A percentile compares a stretch with the other conserved stretches of the same genome.
Evolutionary conservation across 208 protist species (phyloP).

Genomic region (Trypanosoma caninum): DNA sequence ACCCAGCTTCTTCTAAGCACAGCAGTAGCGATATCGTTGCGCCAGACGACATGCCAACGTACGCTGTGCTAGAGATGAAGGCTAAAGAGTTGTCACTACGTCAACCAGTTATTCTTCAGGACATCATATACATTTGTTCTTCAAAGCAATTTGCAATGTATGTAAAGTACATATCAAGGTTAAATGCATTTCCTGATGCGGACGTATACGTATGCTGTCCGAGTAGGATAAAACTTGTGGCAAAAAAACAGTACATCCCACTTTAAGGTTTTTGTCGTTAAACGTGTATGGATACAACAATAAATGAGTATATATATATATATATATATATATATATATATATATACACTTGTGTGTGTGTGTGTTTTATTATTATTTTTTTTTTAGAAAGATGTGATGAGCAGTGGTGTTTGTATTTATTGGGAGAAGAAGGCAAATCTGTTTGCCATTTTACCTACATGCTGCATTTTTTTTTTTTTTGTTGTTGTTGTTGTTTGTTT

Average conservation of each 20-base stretch:
- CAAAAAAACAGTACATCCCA: constrained; percentile 47
- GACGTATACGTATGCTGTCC: constrained; percentile 85
- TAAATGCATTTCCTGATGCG: constrained; percentile 65
- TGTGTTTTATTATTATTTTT: too few species aligned
- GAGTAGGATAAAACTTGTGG: constrained; percentile 48
- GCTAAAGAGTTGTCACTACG: constrained; percentile 44
- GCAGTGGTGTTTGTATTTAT: too few species aligned
- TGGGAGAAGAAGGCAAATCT: too few species aligned
- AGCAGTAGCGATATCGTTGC: constrained; percentile 42
- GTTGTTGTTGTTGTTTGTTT: background rate
- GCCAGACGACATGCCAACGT: constrained; percentile 51
- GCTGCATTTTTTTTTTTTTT: constrained; percentile 11
- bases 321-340: constrained; percentile 6
- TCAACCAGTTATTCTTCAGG: constrained; percentile 41
- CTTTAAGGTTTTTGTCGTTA: constrained; percentile 1
- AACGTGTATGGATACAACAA: too few species aligned
- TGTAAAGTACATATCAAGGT: constrained; percentile 32
- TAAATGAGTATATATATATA: too few species aligned
- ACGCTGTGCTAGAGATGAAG: constrained; percentile 52
- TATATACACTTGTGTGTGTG: background rate
- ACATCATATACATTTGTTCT: constrained; percentile 83
- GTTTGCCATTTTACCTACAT: too few species aligned
- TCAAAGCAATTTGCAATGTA: constrained; percentile 53
- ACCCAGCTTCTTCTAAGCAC: constrained; percentile 30
- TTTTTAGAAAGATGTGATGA: too few species aligned